These are phyloP conservation scores for Aspergillus ochraceus DNA, from an alignment of 2,329 filamentous ascomycete species.

Conservation along the genomic window DNA sequence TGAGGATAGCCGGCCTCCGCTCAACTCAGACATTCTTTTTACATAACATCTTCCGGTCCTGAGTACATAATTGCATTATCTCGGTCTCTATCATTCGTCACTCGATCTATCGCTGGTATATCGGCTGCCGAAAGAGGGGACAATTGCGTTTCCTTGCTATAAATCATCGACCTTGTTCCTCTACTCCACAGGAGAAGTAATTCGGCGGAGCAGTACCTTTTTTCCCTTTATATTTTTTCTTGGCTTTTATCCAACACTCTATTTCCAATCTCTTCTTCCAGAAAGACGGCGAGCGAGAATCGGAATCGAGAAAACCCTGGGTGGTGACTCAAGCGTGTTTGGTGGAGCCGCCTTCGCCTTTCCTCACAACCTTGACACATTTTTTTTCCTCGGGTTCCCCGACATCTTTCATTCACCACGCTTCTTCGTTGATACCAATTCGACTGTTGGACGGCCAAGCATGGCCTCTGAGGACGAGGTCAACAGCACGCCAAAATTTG, in stretches of 20 bases:
- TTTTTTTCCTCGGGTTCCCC: background rate
- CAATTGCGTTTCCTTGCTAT: background rate
- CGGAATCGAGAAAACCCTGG: background rate
- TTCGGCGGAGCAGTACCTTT: background rate
- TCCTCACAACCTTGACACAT: background rate
- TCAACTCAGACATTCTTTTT: constrained; percentile 20
- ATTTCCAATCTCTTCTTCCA: background rate
- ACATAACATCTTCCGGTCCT: constrained; percentile 23
- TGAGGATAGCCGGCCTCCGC: constrained; percentile 2
- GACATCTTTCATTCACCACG: background rate
- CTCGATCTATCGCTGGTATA: constrained; percentile 9
- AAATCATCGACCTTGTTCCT: background rate
- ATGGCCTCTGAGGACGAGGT: constrained; percentile 26
- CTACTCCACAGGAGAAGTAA: background rate
- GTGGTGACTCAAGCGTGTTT: background rate
- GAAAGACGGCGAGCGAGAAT: background rate
- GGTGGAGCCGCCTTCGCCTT: constrained; percentile 1
- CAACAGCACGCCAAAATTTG: constrained; percentile 16
- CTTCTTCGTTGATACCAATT: background rate
- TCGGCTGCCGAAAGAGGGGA: background rate
- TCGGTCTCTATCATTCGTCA: constrained; percentile 12
- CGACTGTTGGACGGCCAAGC: constrained; percentile 14
- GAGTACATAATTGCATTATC: constrained; percentile 12
- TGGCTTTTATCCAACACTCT: constrained; percentile 11
- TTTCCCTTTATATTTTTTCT: background rate